Evolutionary conservation across 371 early-diverging fungal genomes (phyloP).

Genomic region (Actinomucor elegans): DNA sequence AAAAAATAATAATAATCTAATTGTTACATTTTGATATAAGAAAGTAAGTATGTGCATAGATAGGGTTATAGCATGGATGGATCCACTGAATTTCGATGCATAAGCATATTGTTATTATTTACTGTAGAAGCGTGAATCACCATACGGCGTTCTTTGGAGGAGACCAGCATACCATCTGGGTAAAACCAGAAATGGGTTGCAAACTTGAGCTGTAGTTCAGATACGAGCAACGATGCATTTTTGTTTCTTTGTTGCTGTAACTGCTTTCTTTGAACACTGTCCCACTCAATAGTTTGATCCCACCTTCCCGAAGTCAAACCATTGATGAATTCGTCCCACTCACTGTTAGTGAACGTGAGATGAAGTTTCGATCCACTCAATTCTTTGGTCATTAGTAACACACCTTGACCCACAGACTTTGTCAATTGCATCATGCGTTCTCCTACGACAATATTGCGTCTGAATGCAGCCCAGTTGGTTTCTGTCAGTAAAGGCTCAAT

Average conservation of each 20-base stretch:
- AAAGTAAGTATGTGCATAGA: neutral
- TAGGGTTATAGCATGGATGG: neutral
- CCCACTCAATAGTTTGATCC: slow-evolving; percentile 38
- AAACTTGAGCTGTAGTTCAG: slow-evolving; percentile 35
- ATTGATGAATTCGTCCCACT: slow-evolving; percentile 51
- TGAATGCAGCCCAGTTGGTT: slow-evolving; percentile 52
- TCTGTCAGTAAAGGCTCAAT: slow-evolving; percentile 45
- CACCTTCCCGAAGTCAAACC: slow-evolving; percentile 36
- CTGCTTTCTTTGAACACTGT: slow-evolving; percentile 7
- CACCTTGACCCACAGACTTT: slow-evolving; percentile 45
- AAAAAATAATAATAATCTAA: too few relatives aligned
- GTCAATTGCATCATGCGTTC: slow-evolving; percentile 50
- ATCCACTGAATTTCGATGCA: slow-evolving; percentile 7
- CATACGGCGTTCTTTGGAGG: slow-evolving; percentile 20
- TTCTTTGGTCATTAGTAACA: slow-evolving; percentile 50
- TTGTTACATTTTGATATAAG: too few relatives aligned
- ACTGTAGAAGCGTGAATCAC: slow-evolving; percentile 9
- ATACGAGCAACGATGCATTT: slow-evolving; percentile 21
- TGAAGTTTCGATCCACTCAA: slow-evolving; percentile 50
- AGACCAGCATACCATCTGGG: slow-evolving; percentile 26
- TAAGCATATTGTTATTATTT: neutral
- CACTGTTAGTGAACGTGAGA: slow-evolving; percentile 50
- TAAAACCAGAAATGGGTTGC: slow-evolving; percentile 39
- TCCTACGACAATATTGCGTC: slow-evolving; percentile 51
- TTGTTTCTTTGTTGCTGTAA: neutral